Evolutionary conservation across 768 basidiomycete genomes (phyloP).

Genomic region (Amanita subjunquillea): DNA sequence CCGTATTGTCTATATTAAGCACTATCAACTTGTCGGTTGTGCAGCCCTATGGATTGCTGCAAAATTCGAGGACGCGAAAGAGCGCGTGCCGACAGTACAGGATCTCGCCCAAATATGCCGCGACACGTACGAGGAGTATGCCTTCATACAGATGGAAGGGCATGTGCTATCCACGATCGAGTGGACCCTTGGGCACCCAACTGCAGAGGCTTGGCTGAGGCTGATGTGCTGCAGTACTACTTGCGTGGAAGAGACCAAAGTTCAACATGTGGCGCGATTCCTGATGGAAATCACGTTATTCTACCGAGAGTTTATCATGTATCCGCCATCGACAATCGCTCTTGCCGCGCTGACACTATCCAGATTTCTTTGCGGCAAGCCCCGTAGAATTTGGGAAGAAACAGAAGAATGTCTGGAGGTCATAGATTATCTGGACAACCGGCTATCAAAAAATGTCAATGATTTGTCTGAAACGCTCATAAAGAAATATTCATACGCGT

Average conservation of each 20-base stretch:
- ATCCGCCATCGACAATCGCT: conserved; percentile 79
- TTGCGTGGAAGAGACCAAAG: conserved; percentile 73
- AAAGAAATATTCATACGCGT: conserved; percentile 96
- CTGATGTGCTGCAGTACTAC: conserved; percentile 68
- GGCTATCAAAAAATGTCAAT: conserved; percentile 81
- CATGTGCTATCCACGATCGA: conserved; percentile 94
- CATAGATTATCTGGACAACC: conserved; percentile 76
- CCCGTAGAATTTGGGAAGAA: conserved; percentile 74
- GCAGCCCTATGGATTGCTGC: conserved; percentile 98
- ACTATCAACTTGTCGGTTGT: conserved; percentile 98
- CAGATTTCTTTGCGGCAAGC: conserved; percentile 76
- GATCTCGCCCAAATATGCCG: conserved; percentile 94
- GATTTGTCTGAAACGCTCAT: conserved; percentile 92
- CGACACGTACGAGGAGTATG: conserved; percentile 93
- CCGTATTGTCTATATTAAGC: conserved; percentile 96
- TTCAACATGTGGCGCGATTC: conserved; percentile 94
- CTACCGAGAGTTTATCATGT: conserved; percentile 90
- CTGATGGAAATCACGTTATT: conserved; percentile 99
- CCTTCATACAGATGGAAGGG: conserved; percentile 98
- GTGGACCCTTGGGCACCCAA: conserved; percentile 95
- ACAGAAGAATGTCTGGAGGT: conserved; percentile 77
- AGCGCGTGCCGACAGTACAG: conserved; percentile 91
- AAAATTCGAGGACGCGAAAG: conserved; percentile 98
- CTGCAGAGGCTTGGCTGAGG: conserved; percentile 95
- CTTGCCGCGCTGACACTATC: conserved; percentile 84